phyloP scores from a whole-genome alignment of 306 rosid species.

The Lablab purpureus region DNA sequence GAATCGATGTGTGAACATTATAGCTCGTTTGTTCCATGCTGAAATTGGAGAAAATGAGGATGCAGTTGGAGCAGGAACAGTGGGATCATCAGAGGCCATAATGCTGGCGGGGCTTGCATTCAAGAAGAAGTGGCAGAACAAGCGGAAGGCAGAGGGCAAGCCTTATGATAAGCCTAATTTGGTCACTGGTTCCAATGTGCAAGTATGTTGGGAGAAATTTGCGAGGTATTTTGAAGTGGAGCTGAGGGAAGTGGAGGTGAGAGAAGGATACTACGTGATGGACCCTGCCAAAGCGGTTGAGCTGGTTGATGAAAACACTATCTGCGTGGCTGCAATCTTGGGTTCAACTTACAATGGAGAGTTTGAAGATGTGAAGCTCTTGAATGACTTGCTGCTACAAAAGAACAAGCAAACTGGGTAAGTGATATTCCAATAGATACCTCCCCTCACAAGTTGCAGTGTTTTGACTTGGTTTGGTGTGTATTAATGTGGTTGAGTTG shows the following conservation, averaged over 20 bases:
- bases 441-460: not conserved
- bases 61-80: constrained; percentile 72
- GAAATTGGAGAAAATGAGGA: constrained; percentile 62
- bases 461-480: too few relatives aligned
- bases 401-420: constrained; percentile 74
- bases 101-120: constrained; percentile 90
- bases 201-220: constrained; percentile 90
- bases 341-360: constrained; percentile 88
- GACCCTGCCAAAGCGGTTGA: constrained; percentile 79
- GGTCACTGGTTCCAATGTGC: constrained; percentile 74
- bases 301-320: constrained; percentile 84
- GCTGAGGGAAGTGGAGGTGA: constrained; percentile 72
- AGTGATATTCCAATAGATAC: not conserved
- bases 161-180: constrained; percentile 74
- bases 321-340: constrained; percentile 82
- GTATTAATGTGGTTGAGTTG: constrained; percentile 7
- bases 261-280: constrained; percentile 81
- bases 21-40: constrained; percentile 70
- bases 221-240: constrained; percentile 82
- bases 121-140: constrained; percentile 83
- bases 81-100: constrained; percentile 89
- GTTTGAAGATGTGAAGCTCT: constrained; percentile 80
- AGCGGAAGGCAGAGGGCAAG: constrained; percentile 62
- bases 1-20: constrained; percentile 85
- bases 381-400: constrained; percentile 63